A percentile compares a stretch with the other conserved stretches of the same genome.
These are phyloP conservation scores for Volvox carteri DNA, from an alignment of 163 green algal species.

Conservation along the genomic window DNA sequence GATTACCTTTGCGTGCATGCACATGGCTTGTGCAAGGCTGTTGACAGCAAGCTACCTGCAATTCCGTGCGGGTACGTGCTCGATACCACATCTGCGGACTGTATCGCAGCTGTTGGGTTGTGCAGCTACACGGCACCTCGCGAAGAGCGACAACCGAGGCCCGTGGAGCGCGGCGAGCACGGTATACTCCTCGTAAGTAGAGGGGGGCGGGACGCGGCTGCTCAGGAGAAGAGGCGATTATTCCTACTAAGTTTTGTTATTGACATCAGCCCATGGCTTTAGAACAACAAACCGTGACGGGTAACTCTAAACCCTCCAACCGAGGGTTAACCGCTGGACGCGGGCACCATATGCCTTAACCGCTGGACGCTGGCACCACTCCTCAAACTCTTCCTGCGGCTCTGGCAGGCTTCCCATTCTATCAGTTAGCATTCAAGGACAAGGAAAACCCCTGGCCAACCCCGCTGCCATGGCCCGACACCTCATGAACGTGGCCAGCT, in stretches of 20 bases:
- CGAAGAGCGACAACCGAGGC: not conserved
- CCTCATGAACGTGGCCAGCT: constrained; percentile 23
- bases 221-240: no score
- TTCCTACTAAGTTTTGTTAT: no score
- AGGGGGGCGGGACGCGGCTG: no score
- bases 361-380: no score
- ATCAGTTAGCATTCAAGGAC: not conserved
- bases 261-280: no score
- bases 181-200: no score
- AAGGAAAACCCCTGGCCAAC: not conserved
- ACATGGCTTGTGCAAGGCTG: constrained; percentile 1
- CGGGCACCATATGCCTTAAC: no score
- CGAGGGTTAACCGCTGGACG: no score
- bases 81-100: not conserved
- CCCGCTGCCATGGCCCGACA: constrained; percentile 11
- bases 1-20: no score
- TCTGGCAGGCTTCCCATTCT: not conserved
- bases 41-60: not conserved
- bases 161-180: not conserved
- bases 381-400: not conserved
- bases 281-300: no score
- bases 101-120: not conserved
- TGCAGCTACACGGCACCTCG: not conserved
- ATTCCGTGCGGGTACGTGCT: not conserved
- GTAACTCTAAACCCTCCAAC: no score